Base-by-base conservation (phyloP, 139 green algal genomes). In the Haematococcus lacustris region DNA sequence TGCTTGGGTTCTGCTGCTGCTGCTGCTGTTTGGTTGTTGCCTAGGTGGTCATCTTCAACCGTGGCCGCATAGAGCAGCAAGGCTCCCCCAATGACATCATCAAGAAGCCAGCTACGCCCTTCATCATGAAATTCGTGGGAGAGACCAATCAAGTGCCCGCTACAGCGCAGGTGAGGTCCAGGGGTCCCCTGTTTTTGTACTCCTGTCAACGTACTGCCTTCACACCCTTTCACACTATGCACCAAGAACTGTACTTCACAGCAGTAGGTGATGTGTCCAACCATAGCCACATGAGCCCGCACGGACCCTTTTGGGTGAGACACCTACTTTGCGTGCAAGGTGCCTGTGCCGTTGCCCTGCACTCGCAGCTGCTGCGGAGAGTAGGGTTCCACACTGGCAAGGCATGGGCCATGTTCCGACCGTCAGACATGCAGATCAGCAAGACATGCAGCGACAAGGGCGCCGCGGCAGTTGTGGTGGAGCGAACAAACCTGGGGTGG, bases 71-170 rank as follows among this genome's bases (percentile, higher is more conserved):
- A 5, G 82, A 88, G 78, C 90, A 95, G 78, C 65, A 78, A 57
- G 91, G 90, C 32, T 83, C 75, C 6, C 83, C 87, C 6, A 81
- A 79, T 2, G 84, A 93, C 2, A 83, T 93, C 67, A 83, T 84
- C 71, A 66, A 76, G 32, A 33, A 68, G 17, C 90, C 90, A 3
- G 60, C 38, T 23, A 90, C 83, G 6, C 89, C 91, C 17, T 96
- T 96, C 81, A 90, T 94, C 38, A 91, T 93, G 84, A 85, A 92
- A 70, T 96, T 96, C 69, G 85, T 93, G 30, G 80, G 80, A 4
- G 89, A 94, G 34, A 86, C 87, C 26, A 86, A 87, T 66, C 78
- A 81, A 30, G 62, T 96, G 57, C 86, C 89, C 0, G 71, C 85
- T 2, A 71, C 38, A 17, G 87, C 69, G 37, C 71, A 83, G 81